These are phyloP conservation scores for Hanseniaspora sp. DNA, from an alignment of 1,139 yeast species.

Conservation along the genomic window DNA sequence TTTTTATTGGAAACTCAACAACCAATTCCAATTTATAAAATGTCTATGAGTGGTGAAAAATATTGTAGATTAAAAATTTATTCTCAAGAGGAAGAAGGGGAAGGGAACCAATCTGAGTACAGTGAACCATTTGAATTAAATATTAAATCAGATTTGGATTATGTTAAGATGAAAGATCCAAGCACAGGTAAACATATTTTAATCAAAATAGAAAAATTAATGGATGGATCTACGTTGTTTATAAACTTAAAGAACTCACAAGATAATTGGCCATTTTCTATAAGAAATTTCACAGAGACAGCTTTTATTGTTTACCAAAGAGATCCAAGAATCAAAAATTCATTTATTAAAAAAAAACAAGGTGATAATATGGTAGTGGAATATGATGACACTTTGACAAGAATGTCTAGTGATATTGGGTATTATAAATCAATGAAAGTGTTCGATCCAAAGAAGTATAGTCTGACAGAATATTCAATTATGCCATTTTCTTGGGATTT, in stretches of 20 bases:
- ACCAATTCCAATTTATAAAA: constrained; percentile 49
- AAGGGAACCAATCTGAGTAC: constrained; percentile 37
- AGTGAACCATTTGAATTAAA: constrained; percentile 78
- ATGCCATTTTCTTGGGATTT: constrained; percentile 99
- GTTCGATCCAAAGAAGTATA: constrained; percentile 46
- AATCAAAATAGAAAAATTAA: constrained; percentile 57
- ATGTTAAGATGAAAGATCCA: constrained; percentile 51
- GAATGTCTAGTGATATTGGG: constrained; percentile 47
- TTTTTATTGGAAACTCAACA: constrained; percentile 39
- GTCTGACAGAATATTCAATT: constrained; percentile 61
- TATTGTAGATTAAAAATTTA: constrained; percentile 39
- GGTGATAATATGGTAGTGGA: background rate
- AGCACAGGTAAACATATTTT: constrained; percentile 56
- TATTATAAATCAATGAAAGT: constrained; percentile 34
- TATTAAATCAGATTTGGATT: constrained; percentile 65
- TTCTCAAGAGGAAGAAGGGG: constrained; percentile 25
- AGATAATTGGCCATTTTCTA: constrained; percentile 83
- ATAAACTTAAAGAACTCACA: constrained; percentile 63
- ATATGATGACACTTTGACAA: constrained; percentile 16
- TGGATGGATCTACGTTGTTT: constrained; percentile 74
- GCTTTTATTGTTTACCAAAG: constrained; percentile 81
- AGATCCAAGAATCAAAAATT: constrained; percentile 49
- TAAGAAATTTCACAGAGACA: constrained; percentile 74
- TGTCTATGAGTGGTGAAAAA: constrained; percentile 21
- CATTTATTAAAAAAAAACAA: background rate